Evolutionary conservation across 176 grass and related monocot genomes (phyloP).

Genomic region (Hyparrhenia diplandra): DNA sequence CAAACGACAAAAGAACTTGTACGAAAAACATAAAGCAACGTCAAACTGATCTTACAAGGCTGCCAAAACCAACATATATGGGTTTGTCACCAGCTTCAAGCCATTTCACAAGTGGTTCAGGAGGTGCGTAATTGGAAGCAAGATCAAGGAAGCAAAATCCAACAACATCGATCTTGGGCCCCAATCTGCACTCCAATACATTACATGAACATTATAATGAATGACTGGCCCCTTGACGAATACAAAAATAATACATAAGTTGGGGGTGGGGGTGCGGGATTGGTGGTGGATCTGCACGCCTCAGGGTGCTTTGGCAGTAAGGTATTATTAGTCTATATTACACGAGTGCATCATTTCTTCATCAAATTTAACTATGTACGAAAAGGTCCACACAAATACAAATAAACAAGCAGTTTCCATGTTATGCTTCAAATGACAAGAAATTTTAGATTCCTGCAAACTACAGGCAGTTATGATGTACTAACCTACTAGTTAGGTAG

Average conservation of each 20-base stretch:
- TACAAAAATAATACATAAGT: not conserved
- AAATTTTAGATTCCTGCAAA: not conserved
- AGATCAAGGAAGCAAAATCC: conserved; percentile 99
- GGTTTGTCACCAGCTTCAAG: conserved; percentile 83
- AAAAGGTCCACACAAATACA: not conserved
- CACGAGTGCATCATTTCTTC: conserved; percentile 1
- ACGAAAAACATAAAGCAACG: conserved; percentile 27
- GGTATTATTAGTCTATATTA: not conserved
- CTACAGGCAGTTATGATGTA: not conserved
- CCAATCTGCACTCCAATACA: conserved; percentile 69
- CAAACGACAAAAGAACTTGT: not conserved
- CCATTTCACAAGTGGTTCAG: conserved; percentile 83
- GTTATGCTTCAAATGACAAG: not conserved
- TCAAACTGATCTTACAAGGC: conserved; percentile 72
- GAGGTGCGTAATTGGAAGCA: conserved; percentile 83
- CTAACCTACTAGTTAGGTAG: not conserved
- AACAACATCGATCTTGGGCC: conserved; percentile 90
- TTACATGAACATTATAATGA: not conserved
- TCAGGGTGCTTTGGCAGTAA: not conserved
- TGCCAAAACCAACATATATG: conserved; percentile 94
- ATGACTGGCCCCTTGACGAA: not conserved
- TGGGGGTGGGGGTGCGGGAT: too few relatives aligned
- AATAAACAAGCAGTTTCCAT: not conserved
- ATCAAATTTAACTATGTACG: not conserved
- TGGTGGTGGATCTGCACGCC: too few relatives aligned